Evolutionary conservation across 2,329 filamentous ascomycete species (phyloP).

Genomic region (Colletotrichum somersetense): DNA sequence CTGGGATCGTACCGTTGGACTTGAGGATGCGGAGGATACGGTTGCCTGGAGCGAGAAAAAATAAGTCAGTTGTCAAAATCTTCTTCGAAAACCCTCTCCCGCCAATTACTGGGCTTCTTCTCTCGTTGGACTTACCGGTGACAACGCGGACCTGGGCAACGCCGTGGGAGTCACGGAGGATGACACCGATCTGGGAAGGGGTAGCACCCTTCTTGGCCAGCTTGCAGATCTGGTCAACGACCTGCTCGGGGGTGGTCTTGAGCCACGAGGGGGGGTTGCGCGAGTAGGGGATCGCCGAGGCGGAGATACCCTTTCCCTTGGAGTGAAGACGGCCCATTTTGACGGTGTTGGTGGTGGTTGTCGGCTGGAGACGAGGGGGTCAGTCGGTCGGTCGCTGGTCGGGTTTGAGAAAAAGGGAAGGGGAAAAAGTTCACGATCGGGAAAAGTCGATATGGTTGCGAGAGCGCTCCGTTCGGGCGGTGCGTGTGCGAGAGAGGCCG

Average conservation of each 20-base stretch:
- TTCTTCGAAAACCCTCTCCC: background rate
- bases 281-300: constrained; percentile 97
- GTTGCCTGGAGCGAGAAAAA: constrained; percentile 78
- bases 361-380: constrained; percentile 39
- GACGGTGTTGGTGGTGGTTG: constrained; percentile 52
- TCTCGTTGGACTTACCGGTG: constrained; percentile 77
- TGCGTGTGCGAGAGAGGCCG: constrained; percentile 55
- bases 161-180: constrained; percentile 98
- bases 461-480: constrained; percentile 43
- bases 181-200: constrained; percentile 98
- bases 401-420: constrained; percentile 31
- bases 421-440: constrained; percentile 40
- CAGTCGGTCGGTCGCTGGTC: constrained; percentile 42
- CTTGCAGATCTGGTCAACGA: constrained; percentile 99
- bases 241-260: constrained; percentile 98
- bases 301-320: constrained; percentile 99
- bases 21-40: constrained; percentile 99
- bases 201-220: constrained; percentile 99
- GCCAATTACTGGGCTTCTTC: background rate
- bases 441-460: constrained; percentile 31
- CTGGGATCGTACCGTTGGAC: constrained; percentile 86
- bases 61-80: constrained; percentile 52
- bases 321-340: constrained; percentile 98
- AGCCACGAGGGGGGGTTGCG: constrained; percentile 93
- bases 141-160: constrained; percentile 98